Evolutionary conservation across 1,284 basidiomycete genomes (phyloP).

Genomic region (Apiotrichum siamense): DNA sequence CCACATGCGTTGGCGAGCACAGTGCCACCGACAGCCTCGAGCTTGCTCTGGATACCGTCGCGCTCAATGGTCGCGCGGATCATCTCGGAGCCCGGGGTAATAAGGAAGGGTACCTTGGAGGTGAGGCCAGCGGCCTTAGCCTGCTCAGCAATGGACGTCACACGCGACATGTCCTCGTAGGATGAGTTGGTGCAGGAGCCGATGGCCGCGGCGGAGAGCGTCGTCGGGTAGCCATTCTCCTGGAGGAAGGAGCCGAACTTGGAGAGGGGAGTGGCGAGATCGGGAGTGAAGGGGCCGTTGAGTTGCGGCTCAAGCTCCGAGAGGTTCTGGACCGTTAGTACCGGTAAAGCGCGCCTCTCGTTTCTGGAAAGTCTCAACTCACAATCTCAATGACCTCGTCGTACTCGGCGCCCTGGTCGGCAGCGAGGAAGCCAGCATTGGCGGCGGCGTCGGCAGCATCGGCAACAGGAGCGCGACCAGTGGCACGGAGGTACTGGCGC

Average conservation of each 20-base stretch:
- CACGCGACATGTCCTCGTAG: constrained; percentile 99
- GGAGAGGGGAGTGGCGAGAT: constrained; percentile 92
- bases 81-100: constrained; percentile 97
- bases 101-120: constrained; percentile 90
- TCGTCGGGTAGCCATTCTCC: constrained; percentile 93
- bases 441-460: constrained; percentile 69
- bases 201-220: constrained; percentile 95
- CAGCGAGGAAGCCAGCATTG: constrained; percentile 54
- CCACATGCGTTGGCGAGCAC: constrained; percentile 98
- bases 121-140: constrained; percentile 79
- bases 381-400: constrained; percentile 92
- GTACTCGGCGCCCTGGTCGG: constrained; percentile 82
- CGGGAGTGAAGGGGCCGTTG: constrained; percentile 97
- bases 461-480: constrained; percentile 81
- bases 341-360: not conserved
- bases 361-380: constrained; percentile 32
- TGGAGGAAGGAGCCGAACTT: constrained; percentile 88
- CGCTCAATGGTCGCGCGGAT: constrained; percentile 95
- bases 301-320: constrained; percentile 97
- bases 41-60: constrained; percentile 84
- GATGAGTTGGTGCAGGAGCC: constrained; percentile 99
- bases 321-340: constrained; percentile 60
- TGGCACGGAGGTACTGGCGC: constrained; percentile 87
- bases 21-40: constrained; percentile 82
- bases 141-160: constrained; percentile 87